phyloP scores from a whole-genome alignment of 352 stramenopile genomes.

The Phytopythium aichiense region DNA sequence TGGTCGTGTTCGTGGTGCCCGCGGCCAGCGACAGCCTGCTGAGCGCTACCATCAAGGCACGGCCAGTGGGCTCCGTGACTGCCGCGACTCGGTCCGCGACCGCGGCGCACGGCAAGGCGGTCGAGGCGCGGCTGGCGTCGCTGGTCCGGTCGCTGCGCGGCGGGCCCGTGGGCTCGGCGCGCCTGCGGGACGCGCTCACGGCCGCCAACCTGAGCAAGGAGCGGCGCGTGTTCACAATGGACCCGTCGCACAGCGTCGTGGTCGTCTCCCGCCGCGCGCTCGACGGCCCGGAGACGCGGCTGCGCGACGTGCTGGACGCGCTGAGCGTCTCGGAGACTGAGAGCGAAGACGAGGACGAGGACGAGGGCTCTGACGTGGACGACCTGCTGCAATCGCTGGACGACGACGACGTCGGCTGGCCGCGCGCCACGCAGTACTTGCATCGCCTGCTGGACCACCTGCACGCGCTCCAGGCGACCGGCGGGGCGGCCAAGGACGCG shows the following conservation, averaged over 20 bases:
- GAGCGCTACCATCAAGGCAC: conserved; percentile 18
- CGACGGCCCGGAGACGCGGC: conserved; percentile 26
- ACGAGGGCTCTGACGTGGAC: conserved; percentile 10
- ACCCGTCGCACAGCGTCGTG: conserved; percentile 64
- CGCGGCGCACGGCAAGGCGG: conserved; percentile 48
- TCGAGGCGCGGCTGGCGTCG: conserved; percentile 46
- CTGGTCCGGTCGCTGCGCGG: conserved; percentile 55
- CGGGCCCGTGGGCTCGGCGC: conserved; percentile 42
- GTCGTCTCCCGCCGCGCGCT: conserved; percentile 38
- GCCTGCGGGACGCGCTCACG: conserved; percentile 52
- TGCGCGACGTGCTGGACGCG: conserved; percentile 43
- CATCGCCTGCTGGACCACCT: conserved; percentile 59
- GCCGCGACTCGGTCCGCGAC: conserved; percentile 31
- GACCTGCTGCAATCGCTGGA: conserved; percentile 37
- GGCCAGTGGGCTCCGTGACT: conserved; percentile 3
- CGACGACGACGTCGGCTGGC: conserved; percentile 57
- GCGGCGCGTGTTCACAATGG: conserved; percentile 57
- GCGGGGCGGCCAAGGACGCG: conserved; percentile 28
- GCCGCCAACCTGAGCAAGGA: conserved; percentile 60
- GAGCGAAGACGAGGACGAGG: conserved; percentile 12
- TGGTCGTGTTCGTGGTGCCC: conserved; percentile 64
- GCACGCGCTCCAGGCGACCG: conserved; percentile 11
- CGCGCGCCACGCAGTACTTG: conserved; percentile 50
- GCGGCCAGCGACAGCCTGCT: conserved; percentile 41
- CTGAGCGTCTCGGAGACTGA: conserved; percentile 17